phyloP scores from a whole-genome alignment of 306 rosid genomes.

The Vigna trinervia region DNA sequence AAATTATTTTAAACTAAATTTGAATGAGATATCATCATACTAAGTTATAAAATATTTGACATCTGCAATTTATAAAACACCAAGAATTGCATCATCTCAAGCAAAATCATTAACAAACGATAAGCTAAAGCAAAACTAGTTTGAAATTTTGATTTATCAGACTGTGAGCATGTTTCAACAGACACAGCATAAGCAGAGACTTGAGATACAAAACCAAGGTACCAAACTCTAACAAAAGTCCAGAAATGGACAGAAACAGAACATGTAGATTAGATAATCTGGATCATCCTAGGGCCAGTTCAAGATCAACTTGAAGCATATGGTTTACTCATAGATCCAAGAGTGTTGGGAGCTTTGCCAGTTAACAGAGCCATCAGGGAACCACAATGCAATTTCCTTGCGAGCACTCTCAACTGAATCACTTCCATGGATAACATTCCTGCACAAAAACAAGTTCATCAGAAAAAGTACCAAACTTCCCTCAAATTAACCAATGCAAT shows the following conservation, averaged over 20 bases:
- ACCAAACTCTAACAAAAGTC: slow-evolving; percentile 15
- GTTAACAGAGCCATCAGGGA: slow-evolving; percentile 75
- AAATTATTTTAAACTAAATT: too few species aligned
- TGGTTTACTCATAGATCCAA: slow-evolving; percentile 81
- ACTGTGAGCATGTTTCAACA: slow-evolving; percentile 19
- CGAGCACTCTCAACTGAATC: slow-evolving; percentile 81
- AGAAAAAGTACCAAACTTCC: not conserved
- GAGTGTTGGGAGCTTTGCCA: slow-evolving; percentile 82
- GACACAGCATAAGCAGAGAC: not conserved
- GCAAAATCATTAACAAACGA: not conserved
- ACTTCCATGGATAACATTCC: slow-evolving; percentile 97
- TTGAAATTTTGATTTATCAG: slow-evolving; percentile 15
- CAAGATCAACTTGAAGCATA: not conserved
- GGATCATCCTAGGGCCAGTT: not conserved
- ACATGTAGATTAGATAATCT: not conserved
- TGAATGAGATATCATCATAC: too few species aligned
- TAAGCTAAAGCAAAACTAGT: slow-evolving; percentile 22
- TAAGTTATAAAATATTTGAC: too few species aligned
- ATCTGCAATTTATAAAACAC: too few species aligned
- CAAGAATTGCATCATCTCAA: too few species aligned
- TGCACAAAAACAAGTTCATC: slow-evolving; percentile 34
- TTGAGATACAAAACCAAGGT: slow-evolving; percentile 27
- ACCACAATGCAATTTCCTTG: slow-evolving; percentile 95
- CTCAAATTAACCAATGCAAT: not conserved
- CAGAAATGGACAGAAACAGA: slow-evolving; percentile 21